Base-by-base conservation (phyloP, 768 basidiomycete species). In the Boletus pseudo-olivaceus region DNA sequence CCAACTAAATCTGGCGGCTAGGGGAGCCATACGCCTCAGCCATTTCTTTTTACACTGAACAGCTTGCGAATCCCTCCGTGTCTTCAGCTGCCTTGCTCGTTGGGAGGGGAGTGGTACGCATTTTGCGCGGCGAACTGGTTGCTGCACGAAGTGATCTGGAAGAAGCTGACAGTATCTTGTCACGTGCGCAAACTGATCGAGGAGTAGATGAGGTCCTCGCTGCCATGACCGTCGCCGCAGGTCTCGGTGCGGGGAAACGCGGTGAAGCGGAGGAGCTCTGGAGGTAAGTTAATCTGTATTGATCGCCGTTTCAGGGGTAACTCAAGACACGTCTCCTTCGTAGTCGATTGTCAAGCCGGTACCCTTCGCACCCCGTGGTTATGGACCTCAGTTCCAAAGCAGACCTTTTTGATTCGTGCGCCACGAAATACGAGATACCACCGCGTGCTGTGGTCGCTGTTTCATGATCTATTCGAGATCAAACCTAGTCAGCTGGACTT, bases 81-180 rank as follows among this genome's bases (percentile, higher is more conserved):
- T 80, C 85, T 14, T 88, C 87, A 1, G 80, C 86, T 10, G 84
- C 86, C 60, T 74, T 93, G 32, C 78, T 93, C 39, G 85, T 88
- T 20, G 83, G 87, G n/a, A 82, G 90, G 57, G 90, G 88, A 9
- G 80, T 91, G 27, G 85, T 85, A 27, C 84, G 89, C 41, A 81
- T 92, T n/a, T 73, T 93, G 47, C 79, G 85, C 19, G 87, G 87
- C 55, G 88, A 92, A 61, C 72, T 88, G 45, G 72, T 76, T 23
- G 87, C 83, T 51, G 90, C 90, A n/a, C 84, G 82, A 67, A 89
- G 87, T 4, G 89, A 90, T 64, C 69, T 93, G 49, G 87, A 90
- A 59, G 90, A 92, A 67, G 83, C 89, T 0, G 59, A 59, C 46
- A 44, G 55, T 23, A 38, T 68, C 12, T 67, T 87, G 23, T 72